Base-by-base conservation (phyloP, 208 protist species). In the Balamuthia mandrillaris region DNA sequence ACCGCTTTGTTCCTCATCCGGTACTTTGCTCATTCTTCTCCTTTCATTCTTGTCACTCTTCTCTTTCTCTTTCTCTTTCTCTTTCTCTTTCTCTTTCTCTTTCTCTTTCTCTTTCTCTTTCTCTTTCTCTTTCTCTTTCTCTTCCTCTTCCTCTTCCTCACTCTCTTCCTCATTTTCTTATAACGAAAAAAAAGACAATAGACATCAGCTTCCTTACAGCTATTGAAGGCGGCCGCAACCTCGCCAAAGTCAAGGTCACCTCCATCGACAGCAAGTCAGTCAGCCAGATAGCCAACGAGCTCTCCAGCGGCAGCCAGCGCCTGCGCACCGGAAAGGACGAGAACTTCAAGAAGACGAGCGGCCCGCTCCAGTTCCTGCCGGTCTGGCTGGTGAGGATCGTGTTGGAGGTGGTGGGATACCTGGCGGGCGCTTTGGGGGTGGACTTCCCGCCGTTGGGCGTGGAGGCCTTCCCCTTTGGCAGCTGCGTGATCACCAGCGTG, bases 291-390 rank as follows among this genome's bases (percentile, higher is more conserved):
- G 70, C 70, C 45, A 35, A 10, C 45, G 45, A 58, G 45, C 70
- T 79, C 45, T 42, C 52, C 1, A 33, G 33, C 10, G 70, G 70
- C 70, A 79, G 45, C 70, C 70, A 79, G 70, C 42, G 41, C 31
- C 45, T 79, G 14, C 41, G 70, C 45, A 79, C 52, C 45, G 70
- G 70, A 4, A 60, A 16, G 4, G 70, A 79, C 33, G 70, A 79
- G 47, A 79, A 79, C 70, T 79, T 79, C 47, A 79, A 79, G 70
- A 79, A 79, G 70, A 79, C 47, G 33, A 79, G 52, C 47, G 70
- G 70, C 14, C 70, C 70, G 45, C 41, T 79, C 47, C 21, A 79
- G 47, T 16, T 79, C 31, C 70, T 79, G 21, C 70, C 70, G 29
- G 60, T 49, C 0, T 79, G 42, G 45, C 70, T 79, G 31, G 42